Evolutionary conservation across 2,329 filamentous ascomycete genomes (phyloP).

Genomic region (Clarireedia hainanense): DNA sequence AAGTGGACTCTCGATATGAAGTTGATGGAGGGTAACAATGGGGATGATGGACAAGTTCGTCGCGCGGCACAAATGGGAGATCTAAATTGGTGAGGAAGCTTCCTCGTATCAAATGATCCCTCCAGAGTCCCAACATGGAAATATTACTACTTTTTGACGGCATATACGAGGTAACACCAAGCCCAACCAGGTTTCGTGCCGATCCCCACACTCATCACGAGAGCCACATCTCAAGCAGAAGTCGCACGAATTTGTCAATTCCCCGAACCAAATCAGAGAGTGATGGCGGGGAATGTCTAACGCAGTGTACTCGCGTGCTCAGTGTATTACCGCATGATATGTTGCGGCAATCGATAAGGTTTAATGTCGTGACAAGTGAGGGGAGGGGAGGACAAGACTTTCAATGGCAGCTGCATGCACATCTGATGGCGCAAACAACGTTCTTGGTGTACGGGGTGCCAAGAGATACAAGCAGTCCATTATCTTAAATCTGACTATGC

Average conservation of each 20-base stretch:
- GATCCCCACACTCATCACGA: background rate
- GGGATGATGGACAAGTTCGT: background rate
- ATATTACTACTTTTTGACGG: background rate
- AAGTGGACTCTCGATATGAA: slow-evolving; percentile 33
- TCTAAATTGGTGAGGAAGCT: slow-evolving; percentile 18
- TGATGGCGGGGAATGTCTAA: background rate
- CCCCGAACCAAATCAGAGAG: background rate
- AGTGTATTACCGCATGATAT: background rate
- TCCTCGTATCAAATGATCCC: background rate
- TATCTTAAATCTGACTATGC: no score
- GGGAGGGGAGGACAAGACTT: background rate
- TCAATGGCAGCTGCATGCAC: no score
- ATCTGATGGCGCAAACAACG: no score
- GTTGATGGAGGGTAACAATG: slow-evolving; percentile 18
- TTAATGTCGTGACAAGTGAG: background rate
- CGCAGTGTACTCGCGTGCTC: background rate
- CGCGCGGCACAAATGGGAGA: slow-evolving; percentile 11
- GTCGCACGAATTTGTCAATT: background rate
- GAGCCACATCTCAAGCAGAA: background rate
- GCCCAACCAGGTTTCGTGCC: background rate
- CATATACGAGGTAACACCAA: slow-evolving; percentile 7
- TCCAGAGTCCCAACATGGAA: background rate
- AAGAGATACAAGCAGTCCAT: no score
- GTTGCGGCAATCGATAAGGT: background rate
- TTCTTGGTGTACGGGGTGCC: no score